Percentiles rank a stretch among this genome's conserved stretches.
Evolutionary conservation across 2,329 filamentous ascomycete genomes (phyloP).

Genomic region (Fonsecaea nubica): DNA sequence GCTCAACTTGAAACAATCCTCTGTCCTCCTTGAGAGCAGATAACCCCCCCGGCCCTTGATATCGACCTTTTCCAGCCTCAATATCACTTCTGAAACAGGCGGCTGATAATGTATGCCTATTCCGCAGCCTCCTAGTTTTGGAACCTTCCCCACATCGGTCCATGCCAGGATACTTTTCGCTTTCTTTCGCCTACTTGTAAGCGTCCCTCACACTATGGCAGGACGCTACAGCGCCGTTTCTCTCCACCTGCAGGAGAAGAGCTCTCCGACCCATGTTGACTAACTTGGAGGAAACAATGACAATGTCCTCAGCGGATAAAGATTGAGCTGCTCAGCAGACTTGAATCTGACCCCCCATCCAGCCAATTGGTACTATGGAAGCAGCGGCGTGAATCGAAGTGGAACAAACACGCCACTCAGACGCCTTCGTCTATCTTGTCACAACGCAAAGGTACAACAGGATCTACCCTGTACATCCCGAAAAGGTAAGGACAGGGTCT

Average conservation of each 20-base stretch:
- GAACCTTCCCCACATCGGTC: slow-evolving; percentile 12
- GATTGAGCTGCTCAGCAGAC: slow-evolving; percentile 3
- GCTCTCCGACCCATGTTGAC: not conserved
- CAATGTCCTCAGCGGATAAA: not conserved
- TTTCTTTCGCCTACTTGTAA: slow-evolving; percentile 15
- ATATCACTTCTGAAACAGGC: slow-evolving; percentile 28
- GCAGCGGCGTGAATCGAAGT: slow-evolving; percentile 17
- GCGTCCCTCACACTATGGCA: slow-evolving; percentile 10
- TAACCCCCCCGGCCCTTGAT: not conserved
- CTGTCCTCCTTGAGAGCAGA: slow-evolving; percentile 13
- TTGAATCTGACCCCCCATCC: not conserved
- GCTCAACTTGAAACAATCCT: slow-evolving; percentile 19
- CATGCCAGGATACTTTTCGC: not conserved
- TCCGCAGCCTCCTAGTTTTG: slow-evolving; percentile 8
- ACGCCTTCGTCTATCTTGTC: slow-evolving; percentile 1
- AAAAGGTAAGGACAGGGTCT: slow-evolving; percentile 18
- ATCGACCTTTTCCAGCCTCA: slow-evolving; percentile 3
- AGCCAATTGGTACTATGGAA: not conserved
- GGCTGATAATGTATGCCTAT: slow-evolving; percentile 15
- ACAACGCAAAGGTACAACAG: slow-evolving; percentile 13
- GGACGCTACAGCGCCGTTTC: not conserved
- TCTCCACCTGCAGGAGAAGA: not conserved
- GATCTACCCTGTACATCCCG: slow-evolving; percentile 8
- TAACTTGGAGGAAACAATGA: not conserved
- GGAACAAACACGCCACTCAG: slow-evolving; percentile 22